phyloP scores from a whole-genome alignment of 805 yeast genomes.

The Hanseniaspora occidentalis region DNA sequence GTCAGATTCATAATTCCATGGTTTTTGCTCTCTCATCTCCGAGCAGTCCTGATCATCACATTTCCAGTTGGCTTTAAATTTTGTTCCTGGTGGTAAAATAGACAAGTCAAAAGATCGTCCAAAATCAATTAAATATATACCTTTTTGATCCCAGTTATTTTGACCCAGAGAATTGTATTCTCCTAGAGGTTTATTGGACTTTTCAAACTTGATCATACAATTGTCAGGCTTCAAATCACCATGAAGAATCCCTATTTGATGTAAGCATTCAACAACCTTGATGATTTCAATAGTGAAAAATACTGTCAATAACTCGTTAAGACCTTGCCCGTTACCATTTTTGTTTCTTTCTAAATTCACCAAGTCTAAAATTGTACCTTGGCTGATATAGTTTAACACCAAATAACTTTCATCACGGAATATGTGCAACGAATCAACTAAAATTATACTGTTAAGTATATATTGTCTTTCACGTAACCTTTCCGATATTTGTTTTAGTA shows the following conservation, averaged over 20 bases:
- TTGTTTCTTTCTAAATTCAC: constrained; percentile 34
- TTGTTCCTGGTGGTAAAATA: constrained; percentile 35
- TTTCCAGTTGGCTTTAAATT: constrained; percentile 49
- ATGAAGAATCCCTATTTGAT: constrained; percentile 55
- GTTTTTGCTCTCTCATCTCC: constrained; percentile 43
- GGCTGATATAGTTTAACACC: constrained; percentile 47
- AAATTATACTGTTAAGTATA: constrained; percentile 31
- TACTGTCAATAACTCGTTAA: constrained; percentile 53
- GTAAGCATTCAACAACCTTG: constrained; percentile 47
- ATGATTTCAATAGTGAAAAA: constrained; percentile 56
- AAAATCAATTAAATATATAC: constrained; percentile 62
- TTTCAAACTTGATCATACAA: constrained; percentile 55
- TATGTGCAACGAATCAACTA: constrained; percentile 38
- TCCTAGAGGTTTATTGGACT: constrained; percentile 11
- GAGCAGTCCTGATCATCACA: constrained; percentile 61
- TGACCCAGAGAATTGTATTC: constrained; percentile 25
- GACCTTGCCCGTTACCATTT: constrained; percentile 12
- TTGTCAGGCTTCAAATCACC: constrained; percentile 83
- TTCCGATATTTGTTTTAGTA: constrained; percentile 43
- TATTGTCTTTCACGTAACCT: constrained; percentile 20
- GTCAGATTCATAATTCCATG: constrained; percentile 76
- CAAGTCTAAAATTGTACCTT: constrained; percentile 64
- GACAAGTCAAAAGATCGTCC: constrained; percentile 68
- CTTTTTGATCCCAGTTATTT: constrained; percentile 38
- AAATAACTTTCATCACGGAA: constrained; percentile 60